Evolutionary conservation across 345 rosid species (phyloP).

Genomic region (Nephelium lappaceum): DNA sequence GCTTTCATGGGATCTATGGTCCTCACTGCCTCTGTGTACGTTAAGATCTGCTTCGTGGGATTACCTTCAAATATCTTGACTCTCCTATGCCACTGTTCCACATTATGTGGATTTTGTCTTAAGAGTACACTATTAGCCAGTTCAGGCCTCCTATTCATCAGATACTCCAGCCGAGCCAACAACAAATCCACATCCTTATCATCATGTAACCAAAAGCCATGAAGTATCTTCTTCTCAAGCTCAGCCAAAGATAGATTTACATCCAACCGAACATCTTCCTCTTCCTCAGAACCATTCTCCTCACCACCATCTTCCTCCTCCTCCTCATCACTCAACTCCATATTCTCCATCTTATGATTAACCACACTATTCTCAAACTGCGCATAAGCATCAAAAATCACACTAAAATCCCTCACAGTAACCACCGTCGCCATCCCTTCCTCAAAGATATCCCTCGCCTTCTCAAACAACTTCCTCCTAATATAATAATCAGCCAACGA

Average conservation of each 20-base stretch:
- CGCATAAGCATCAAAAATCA: slow-evolving; percentile 82
- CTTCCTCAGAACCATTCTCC: slow-evolving; percentile 53
- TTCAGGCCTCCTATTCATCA: slow-evolving; percentile 87
- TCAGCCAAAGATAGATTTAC: slow-evolving; percentile 50
- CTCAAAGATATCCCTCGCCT: slow-evolving; percentile 90
- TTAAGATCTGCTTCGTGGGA: slow-evolving; percentile 87
- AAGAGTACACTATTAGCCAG: slow-evolving; percentile 91
- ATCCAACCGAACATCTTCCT: slow-evolving; percentile 72
- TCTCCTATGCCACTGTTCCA: slow-evolving; percentile 97
- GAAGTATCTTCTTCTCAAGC: slow-evolving; percentile 78
- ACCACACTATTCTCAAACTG: slow-evolving; percentile 87
- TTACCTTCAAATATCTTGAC: slow-evolving; percentile 89
- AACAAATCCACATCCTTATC: slow-evolving; percentile 85
- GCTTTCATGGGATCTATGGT: slow-evolving; percentile 97
- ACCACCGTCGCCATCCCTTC: slow-evolving; percentile 96
- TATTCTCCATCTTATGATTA: slow-evolving; percentile 64
- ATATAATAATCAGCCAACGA: slow-evolving; percentile 96
- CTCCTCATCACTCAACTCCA: slow-evolving; percentile 69
- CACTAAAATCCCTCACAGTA: slow-evolving; percentile 91
- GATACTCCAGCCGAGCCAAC: slow-evolving; percentile 76
- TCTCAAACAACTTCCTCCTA: slow-evolving; percentile 81
- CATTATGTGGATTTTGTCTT: slow-evolving; percentile 96
- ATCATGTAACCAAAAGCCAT: slow-evolving; percentile 87
- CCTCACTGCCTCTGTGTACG: slow-evolving; percentile 95
- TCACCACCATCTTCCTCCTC: slow-evolving; percentile 46